Evolutionary conservation across 305 asterid species (phyloP), one percentile per base, ranked within the genome.

Genomic region (Solanum hybrid): DNA sequence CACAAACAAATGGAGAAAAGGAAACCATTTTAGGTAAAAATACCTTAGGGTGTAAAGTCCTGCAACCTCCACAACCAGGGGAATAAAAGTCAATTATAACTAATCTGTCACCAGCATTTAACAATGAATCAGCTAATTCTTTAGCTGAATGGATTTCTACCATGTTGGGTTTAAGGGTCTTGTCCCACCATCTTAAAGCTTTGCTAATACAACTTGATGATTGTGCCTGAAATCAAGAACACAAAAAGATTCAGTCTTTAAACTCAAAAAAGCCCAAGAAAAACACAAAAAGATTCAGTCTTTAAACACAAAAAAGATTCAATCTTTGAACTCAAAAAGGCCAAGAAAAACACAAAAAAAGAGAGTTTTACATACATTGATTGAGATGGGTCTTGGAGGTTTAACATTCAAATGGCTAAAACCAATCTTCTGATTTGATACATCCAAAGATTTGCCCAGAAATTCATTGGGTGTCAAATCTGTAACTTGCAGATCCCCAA

Each of bases 31-130:
- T 24, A 6, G 76, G 81, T 36, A 22, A 26, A 51, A 24, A 42
- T 40, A 0, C 99, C 98, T 96, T 97, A 14, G 98, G 98, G 90
- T 97, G 98, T 95, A 96, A 92, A 87, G 98, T 92, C 92, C 94
- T 97, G 94, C 99, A 97, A 29, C 98, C 98, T 9, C 98, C 99
- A 94, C 99, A 97, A 24, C 96, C 98, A 83, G 98, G 99, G 24
- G 98, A 95, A 92, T 95, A 97, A 36, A 97, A 97, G 93, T 95
- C 97, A 75, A 97, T 90, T 11, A 96, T 90, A 74, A 96, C 96
- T 92, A 97, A 92, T 91, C 89, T 94, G 88, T 97, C 98, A 75
- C 97, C 99, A 51, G 98, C 95, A 91, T 91, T 95, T 75, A 40
- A 86, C 94, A 97, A 91, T 67, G 89, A 83, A 73, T 95, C 98